Evolutionary conservation across 2,329 filamentous ascomycete genomes (phyloP).

Genomic region (Aspergillus transmontanensis): DNA sequence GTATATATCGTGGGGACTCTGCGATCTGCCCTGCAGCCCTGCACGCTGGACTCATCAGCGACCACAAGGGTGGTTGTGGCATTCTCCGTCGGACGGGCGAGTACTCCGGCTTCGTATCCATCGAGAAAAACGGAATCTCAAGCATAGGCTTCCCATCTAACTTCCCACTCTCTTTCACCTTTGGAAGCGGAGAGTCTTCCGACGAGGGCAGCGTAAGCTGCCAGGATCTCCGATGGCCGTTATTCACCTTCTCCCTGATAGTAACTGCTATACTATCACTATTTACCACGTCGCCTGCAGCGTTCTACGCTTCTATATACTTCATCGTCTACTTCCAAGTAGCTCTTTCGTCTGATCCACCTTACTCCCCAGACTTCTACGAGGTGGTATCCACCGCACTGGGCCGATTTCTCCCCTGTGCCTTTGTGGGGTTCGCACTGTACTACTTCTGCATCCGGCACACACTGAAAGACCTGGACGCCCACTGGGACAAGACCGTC

Average conservation of each 20-base stretch:
- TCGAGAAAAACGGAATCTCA: constrained; percentile 52
- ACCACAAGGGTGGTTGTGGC: constrained; percentile 59
- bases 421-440: constrained; percentile 60
- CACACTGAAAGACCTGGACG: constrained; percentile 53
- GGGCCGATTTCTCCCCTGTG: constrained; percentile 61
- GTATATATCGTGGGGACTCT: constrained; percentile 61
- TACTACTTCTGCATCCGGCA: constrained; percentile 58
- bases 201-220: constrained; percentile 39
- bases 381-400: constrained; percentile 57
- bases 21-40: constrained; percentile 63
- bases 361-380: constrained; percentile 56
- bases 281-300: constrained; percentile 57
- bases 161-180: constrained; percentile 61
- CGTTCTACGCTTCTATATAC: constrained; percentile 60
- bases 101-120: constrained; percentile 48
- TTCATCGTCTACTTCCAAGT: constrained; percentile 62
- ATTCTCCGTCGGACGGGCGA: constrained; percentile 57
- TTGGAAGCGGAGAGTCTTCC: constrained; percentile 42
- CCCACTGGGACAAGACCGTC: constrained; percentile 62
- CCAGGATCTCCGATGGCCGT: constrained; percentile 60
- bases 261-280: constrained; percentile 58
- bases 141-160: constrained; percentile 58
- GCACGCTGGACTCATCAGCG: constrained; percentile 60
- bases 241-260: constrained; percentile 57
- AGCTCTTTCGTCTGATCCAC: constrained; percentile 62